phyloP scores from a whole-genome alignment of 768 basidiomycete species.

The Mycena crocata region DNA sequence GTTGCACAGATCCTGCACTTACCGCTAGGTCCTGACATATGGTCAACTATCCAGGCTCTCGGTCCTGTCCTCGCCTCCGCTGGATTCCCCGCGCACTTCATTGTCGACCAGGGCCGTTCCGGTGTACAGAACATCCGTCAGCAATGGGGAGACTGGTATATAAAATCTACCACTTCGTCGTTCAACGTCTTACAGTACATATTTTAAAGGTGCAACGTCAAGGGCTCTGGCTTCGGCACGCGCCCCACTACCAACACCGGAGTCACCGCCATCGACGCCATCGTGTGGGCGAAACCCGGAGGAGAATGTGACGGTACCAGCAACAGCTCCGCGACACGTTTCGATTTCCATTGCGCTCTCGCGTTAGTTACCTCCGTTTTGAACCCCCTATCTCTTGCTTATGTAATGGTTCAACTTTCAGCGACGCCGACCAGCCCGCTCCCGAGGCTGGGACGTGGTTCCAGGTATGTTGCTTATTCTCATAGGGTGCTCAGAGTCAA shows the following conservation, averaged over 20 bases:
- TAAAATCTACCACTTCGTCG: background rate
- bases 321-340: slow-evolving; percentile 44
- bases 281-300: slow-evolving; percentile 61
- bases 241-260: slow-evolving; percentile 56
- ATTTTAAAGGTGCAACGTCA: slow-evolving; percentile 63
- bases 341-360: slow-evolving; percentile 52
- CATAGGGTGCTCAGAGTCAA: background rate
- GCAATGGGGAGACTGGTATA: slow-evolving; percentile 69
- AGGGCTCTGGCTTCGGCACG: slow-evolving; percentile 60
- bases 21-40: background rate
- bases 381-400: slow-evolving; percentile 12
- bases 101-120: slow-evolving; percentile 75
- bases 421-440: slow-evolving; percentile 65
- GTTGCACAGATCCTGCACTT: background rate
- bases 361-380: slow-evolving; percentile 49
- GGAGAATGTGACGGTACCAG: slow-evolving; percentile 58
- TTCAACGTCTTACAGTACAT: background rate
- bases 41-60: slow-evolving; percentile 55
- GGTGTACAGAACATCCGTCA: slow-evolving; percentile 71
- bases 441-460: slow-evolving; percentile 77
- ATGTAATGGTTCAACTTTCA: slow-evolving; percentile 31
- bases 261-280: slow-evolving; percentile 51
- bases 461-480: slow-evolving; percentile 49
- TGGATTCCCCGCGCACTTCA: slow-evolving; percentile 71
- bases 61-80: slow-evolving; percentile 54